Percentiles rank a stretch among this genome's conserved stretches.
Evolutionary conservation across 805 yeast species (phyloP).

Genomic region (Wilhelminamyces savonicus): DNA sequence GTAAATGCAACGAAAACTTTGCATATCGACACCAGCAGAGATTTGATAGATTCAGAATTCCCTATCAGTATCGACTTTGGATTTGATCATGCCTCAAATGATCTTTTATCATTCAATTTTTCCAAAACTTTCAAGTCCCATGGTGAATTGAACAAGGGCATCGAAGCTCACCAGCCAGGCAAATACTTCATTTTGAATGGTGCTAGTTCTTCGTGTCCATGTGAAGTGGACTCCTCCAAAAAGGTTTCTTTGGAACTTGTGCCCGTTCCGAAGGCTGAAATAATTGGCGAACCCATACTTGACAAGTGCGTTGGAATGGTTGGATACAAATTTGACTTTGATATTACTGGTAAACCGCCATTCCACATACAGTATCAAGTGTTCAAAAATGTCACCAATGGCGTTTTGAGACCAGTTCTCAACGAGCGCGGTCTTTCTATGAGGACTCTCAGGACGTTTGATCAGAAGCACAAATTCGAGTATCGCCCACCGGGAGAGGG

Average conservation of each 20-base stretch:
- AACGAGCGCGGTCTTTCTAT: slow-evolving; percentile 23
- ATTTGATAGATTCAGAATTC: slow-evolving; percentile 30
- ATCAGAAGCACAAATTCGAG: slow-evolving; percentile 31
- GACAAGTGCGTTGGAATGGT: slow-evolving; percentile 92
- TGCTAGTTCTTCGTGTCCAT: slow-evolving; percentile 58
- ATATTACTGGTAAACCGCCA: slow-evolving; percentile 75
- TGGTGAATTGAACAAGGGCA: slow-evolving; percentile 23
- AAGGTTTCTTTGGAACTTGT: slow-evolving; percentile 29
- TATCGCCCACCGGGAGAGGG: slow-evolving; percentile 83
- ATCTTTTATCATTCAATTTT: slow-evolving; percentile 9
- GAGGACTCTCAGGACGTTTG: slow-evolving; percentile 22
- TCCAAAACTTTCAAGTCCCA: slow-evolving; percentile 17
- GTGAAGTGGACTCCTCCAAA: slow-evolving; percentile 42
- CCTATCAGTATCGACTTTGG: slow-evolving; percentile 40
- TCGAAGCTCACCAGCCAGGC: slow-evolving; percentile 55
- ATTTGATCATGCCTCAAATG: slow-evolving; percentile 16
- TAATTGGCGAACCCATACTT: slow-evolving; percentile 52
- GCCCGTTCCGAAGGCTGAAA: slow-evolving; percentile 32
- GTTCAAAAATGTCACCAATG: slow-evolving; percentile 37
- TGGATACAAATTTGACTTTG: slow-evolving; percentile 65
- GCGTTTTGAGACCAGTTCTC: slow-evolving; percentile 24
- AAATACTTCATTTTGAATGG: slow-evolving; percentile 50
- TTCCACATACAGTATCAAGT: slow-evolving; percentile 61
- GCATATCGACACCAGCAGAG: slow-evolving; percentile 12
- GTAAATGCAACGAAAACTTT: slow-evolving; percentile 24